Conservation (phyloP, 768 basidiomycete genomes). For the Suillus placidus region DNA sequence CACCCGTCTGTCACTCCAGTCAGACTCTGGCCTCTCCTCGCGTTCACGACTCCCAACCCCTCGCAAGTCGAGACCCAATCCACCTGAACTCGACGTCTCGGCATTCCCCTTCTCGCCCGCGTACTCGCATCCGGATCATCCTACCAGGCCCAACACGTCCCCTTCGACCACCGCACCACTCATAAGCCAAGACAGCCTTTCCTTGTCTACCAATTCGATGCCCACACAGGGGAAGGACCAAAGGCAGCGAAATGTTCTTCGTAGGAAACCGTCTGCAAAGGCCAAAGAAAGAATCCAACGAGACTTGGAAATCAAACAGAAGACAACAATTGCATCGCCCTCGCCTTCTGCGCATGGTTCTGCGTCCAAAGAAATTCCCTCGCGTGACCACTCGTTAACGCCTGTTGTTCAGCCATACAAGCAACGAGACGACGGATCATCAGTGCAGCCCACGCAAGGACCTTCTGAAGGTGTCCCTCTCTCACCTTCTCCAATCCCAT, state of each 20-base stretch:
- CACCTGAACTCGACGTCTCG: conserved; percentile 27
- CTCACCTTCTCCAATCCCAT: conserved; percentile 39
- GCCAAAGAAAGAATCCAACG: conserved; percentile 17
- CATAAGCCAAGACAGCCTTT: conserved; percentile 19
- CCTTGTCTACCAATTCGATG: background rate
- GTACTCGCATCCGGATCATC: conserved; percentile 21
- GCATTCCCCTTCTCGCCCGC: conserved; percentile 10
- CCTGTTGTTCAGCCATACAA: conserved; percentile 53
- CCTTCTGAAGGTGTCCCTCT: conserved; percentile 24
- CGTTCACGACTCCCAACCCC: conserved; percentile 15
- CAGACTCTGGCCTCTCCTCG: conserved; percentile 16
- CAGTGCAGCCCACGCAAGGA: conserved; percentile 19
- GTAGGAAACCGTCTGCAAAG: conserved; percentile 34
- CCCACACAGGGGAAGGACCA: conserved; percentile 15
- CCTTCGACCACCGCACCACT: conserved; percentile 1
- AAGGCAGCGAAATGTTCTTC: conserved; percentile 34
- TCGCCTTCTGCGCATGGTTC: background rate
- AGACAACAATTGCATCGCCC: background rate
- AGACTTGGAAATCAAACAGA: background rate
- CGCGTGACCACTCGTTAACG: conserved; percentile 34
- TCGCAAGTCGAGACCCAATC: conserved; percentile 22
- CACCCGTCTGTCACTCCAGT: conserved; percentile 26
- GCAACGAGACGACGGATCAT: conserved; percentile 25
- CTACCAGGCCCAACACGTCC: conserved; percentile 11
- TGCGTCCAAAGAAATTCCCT: background rate